Conservation (phyloP, 371 early-diverging fungal species). For the Saksenaea vasiformis region DNA sequence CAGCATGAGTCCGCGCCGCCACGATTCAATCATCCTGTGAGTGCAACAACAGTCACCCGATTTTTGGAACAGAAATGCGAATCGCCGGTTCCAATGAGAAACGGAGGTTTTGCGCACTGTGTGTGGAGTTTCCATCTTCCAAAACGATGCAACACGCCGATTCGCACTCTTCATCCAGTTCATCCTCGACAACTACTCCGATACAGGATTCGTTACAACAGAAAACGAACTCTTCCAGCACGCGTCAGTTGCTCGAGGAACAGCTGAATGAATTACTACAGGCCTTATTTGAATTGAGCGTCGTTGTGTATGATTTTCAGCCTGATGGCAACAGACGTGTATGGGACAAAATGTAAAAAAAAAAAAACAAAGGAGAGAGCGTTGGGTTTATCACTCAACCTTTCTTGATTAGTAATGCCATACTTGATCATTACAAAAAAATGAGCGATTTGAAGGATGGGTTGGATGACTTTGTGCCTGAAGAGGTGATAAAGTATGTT, state of each 20-base stretch:
- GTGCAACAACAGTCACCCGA: too few species aligned
- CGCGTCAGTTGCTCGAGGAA: conserved; percentile 52
- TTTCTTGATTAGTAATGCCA: conserved; percentile 52
- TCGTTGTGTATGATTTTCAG: conserved; percentile 75
- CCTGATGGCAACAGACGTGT: conserved; percentile 64
- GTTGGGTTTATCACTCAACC: neutral
- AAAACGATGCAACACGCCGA: conserved; percentile 20
- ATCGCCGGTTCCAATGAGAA: neutral
- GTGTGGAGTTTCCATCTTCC: neutral
- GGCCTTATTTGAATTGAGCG: conserved; percentile 64
- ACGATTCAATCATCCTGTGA: too few species aligned
- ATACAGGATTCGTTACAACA: conserved; percentile 5
- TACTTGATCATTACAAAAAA: conserved; percentile 58
- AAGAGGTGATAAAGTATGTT: conserved; percentile 68
- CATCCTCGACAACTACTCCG: conserved; percentile 19
- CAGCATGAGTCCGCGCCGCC: too few species aligned
- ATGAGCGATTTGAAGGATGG: conserved; percentile 65
- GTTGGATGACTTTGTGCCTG: conserved; percentile 62
- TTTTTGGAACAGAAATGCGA: neutral
- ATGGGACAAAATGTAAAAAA: conserved; percentile 63
- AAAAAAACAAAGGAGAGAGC: conserved; percentile 1
- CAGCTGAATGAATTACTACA: conserved; percentile 63
- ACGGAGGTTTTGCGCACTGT: neutral
- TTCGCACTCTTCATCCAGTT: conserved; percentile 23
- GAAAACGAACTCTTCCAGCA: conserved; percentile 9